Percentiles rank a stretch among this genome's conserved stretches.
These are phyloP conservation scores for Decorospora gaudefroyi DNA, from an alignment of 2,329 filamentous ascomycete species.

Conservation along the genomic window DNA sequence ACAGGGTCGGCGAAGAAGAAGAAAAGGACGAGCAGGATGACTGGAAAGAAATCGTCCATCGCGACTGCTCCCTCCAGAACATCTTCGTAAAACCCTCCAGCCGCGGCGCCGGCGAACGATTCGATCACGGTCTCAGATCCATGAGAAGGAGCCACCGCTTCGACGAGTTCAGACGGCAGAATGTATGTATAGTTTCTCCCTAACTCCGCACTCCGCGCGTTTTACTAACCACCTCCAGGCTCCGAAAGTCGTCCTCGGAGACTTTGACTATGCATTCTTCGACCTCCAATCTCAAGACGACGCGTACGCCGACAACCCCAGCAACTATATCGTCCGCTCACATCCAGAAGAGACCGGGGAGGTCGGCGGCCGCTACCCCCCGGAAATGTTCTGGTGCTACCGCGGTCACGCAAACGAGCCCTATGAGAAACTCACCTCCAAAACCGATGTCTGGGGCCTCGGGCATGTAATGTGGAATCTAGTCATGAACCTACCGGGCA, in stretches of 20 bases:
- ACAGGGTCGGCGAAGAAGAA: no score
- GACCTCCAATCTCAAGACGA: slow-evolving; percentile 7
- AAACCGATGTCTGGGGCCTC: slow-evolving; percentile 5
- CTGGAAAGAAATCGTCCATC: slow-evolving; percentile 11
- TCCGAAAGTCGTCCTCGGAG: slow-evolving; percentile 3
- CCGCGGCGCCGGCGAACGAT: not conserved
- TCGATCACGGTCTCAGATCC: no score
- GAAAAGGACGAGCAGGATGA: not conserved
- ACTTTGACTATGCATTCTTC: slow-evolving; percentile 11
- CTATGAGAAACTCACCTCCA: not conserved
- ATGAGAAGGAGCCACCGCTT: no score
- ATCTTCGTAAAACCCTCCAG: slow-evolving; percentile 5
- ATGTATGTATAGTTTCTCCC: no score
- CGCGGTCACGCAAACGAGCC: not conserved
- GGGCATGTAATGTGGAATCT: slow-evolving; percentile 8
- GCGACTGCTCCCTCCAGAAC: slow-evolving; percentile 4
- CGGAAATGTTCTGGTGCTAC: not conserved
- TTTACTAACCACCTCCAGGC: not conserved
- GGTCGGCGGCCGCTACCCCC: not conserved
- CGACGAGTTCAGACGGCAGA: no score
- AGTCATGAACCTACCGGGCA: not conserved
- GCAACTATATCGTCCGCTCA: slow-evolving; percentile 1
- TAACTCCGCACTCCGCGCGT: not conserved
- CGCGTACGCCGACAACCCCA: slow-evolving; percentile 9
- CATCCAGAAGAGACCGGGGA: not conserved